Conservation (phyloP, 2,329 filamentous ascomycete species). For the Emmonsiellopsis sp. region DNA sequence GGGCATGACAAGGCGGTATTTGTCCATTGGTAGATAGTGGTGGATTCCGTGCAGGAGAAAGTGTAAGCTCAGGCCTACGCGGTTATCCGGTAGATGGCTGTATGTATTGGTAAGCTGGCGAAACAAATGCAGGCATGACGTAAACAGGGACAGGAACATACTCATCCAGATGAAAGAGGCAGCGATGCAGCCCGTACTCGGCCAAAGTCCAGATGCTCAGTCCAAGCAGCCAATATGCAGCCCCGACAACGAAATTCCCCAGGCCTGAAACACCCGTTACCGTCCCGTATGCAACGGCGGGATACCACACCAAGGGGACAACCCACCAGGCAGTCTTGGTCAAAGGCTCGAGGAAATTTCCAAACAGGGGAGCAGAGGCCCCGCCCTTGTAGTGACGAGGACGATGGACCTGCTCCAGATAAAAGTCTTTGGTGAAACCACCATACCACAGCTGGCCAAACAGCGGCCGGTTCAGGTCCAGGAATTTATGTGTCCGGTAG, state of each 20-base stretch:
- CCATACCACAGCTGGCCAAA: constrained; percentile 81
- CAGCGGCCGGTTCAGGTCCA: constrained; percentile 78
- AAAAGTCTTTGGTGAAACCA: constrained; percentile 90
- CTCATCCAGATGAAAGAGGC: constrained; percentile 88
- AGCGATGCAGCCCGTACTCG: constrained; percentile 83
- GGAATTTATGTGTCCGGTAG: constrained; percentile 86
- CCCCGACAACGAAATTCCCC: constrained; percentile 38
- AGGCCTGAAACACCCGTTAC: constrained; percentile 57
- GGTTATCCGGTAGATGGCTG: constrained; percentile 83
- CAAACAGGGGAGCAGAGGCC: constrained; percentile 84
- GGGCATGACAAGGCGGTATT: constrained; percentile 93
- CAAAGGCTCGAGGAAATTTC: constrained; percentile 97
- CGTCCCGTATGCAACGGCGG: constrained; percentile 66
- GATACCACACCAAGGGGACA: constrained; percentile 75
- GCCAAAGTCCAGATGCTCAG: constrained; percentile 77
- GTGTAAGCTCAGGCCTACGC: constrained; percentile 74
- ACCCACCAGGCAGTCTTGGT: constrained; percentile 93
- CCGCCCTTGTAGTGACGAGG: constrained; percentile 94
- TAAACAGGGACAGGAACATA: constrained; percentile 41
- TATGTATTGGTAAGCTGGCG: constrained; percentile 14
- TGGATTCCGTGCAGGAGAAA: constrained; percentile 96
- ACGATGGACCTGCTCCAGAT: constrained; percentile 89
- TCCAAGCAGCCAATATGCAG: constrained; percentile 60
- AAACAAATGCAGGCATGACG: not conserved
- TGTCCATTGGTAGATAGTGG: constrained; percentile 99